phyloP scores from a whole-genome alignment of 345 rosid species.

The Euclidium syriacum region DNA sequence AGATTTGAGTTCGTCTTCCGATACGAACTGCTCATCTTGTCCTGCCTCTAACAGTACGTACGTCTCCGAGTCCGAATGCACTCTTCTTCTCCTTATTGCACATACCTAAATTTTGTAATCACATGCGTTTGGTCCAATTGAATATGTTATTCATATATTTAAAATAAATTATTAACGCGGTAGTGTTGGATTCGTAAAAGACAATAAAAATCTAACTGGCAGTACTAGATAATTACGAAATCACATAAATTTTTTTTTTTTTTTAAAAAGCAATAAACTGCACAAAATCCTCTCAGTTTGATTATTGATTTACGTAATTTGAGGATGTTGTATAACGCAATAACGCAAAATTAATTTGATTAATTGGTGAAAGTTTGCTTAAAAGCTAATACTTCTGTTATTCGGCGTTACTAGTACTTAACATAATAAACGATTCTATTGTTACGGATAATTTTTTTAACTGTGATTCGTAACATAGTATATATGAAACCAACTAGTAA shows the following conservation, averaged over 20 bases:
- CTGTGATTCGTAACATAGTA: too few relatives aligned
- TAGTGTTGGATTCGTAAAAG: neutral
- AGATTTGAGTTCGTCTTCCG: slow-evolving; percentile 65
- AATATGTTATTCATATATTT: neutral
- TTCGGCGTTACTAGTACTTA: too few relatives aligned
- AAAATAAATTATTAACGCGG: neutral
- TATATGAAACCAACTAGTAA: too few relatives aligned
- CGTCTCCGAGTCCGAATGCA: slow-evolving; percentile 51
- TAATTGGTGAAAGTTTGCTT: neutral
- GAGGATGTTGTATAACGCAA: neutral
- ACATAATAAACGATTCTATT: too few relatives aligned
- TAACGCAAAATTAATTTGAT: neutral
- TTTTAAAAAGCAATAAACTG: too few relatives aligned
- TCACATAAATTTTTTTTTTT: too few relatives aligned
- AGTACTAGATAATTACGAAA: too few relatives aligned
- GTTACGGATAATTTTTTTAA: too few relatives aligned
- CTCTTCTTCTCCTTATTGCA: slow-evolving; percentile 55
- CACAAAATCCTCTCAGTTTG: neutral
- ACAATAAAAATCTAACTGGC: too few relatives aligned
- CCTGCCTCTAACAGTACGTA: slow-evolving; percentile 80
- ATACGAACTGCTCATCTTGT: slow-evolving; percentile 70
- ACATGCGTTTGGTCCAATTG: neutral
- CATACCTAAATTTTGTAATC: slow-evolving; percentile 21
- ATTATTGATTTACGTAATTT: neutral
- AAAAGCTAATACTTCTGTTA: too few relatives aligned